phyloP scores from a whole-genome alignment of 1,284 basidiomycete genomes.

The Melampsora americana region DNA sequence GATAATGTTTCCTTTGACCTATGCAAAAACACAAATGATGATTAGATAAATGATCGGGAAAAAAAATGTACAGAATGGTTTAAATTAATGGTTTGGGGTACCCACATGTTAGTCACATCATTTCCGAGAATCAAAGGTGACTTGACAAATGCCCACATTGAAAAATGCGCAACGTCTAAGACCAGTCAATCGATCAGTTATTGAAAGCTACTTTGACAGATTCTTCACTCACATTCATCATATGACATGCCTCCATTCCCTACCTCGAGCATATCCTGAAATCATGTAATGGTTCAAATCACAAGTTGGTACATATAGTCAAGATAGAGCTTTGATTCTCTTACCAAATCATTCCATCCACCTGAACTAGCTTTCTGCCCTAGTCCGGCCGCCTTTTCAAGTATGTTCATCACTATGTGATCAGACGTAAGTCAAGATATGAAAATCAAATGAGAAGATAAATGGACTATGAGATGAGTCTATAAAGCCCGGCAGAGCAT shows the following conservation, averaged over 20 bases:
- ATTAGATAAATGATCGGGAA: no score
- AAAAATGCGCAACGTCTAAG: slow-evolving; percentile 49
- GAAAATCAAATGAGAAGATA: neutral
- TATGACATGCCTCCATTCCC: slow-evolving; percentile 41
- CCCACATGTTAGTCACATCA: slow-evolving; percentile 48
- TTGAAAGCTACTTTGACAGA: neutral
- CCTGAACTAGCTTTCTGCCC: slow-evolving; percentile 34
- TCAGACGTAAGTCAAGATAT: neutral
- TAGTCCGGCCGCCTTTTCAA: slow-evolving; percentile 42
- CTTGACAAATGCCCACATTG: slow-evolving; percentile 52
- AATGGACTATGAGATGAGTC: no score
- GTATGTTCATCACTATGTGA: slow-evolving; percentile 29
- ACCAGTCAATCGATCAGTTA: neutral
- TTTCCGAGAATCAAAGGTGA: slow-evolving; percentile 52
- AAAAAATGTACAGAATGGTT: neutral
- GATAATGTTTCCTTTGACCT: slow-evolving; percentile 45
- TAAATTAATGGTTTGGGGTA: neutral
- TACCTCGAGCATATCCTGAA: slow-evolving; percentile 41
- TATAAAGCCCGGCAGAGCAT: no score
- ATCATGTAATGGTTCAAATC: neutral
- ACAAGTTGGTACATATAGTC: no score
- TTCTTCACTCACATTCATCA: slow-evolving; percentile 26
- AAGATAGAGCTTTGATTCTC: no score
- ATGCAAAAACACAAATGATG: neutral
- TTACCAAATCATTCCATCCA: slow-evolving; percentile 40